Evolutionary conservation across 163 green algal species (phyloP), one percentile per base, ranked within the genome.

Genomic region (Coccomyxa subellipsoidea): DNA sequence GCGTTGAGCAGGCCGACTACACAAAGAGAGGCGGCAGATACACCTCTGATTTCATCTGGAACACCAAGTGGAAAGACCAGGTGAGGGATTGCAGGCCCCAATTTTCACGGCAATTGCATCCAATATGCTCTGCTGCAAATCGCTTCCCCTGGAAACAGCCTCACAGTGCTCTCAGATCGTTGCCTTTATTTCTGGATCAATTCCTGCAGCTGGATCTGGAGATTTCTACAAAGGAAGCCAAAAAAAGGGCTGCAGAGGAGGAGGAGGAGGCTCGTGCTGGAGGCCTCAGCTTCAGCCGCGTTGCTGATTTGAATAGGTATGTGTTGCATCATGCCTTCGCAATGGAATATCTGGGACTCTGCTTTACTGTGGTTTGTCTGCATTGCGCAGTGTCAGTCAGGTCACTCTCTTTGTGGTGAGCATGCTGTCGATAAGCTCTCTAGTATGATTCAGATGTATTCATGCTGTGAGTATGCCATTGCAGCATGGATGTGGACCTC

Each of bases 21-120:
- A 88, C 84, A 0, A 93, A 93, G 82, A 89, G 90, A 18, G 90
- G 88, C 27, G 93, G 91, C 0, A 88, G 94, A 34, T 97, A 87
- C 38, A 88, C 93, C 80, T 87, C 89, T 0, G 94, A 97, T 73
- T 97, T 97, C 83, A 94, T 98, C 25, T 98, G 94, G 94, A 95
- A 98, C 86, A 95, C 90, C 12, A 92, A 97, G 82, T 97, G 94
- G 94, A 85, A 93, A 85, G 88, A 91, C 40, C 69, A 87, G 85
- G 86, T 92, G 32, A 2, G 47, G n/a, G n/a, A n/a, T n/a, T n/a
- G n/a, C n/a, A n/a, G n/a, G n/a, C n/a, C n/a, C n/a, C n/a, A n/a
- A n/a, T n/a, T n/a, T n/a, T n/a, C n/a, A n/a, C n/a, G n/a, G n/a
- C n/a, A n/a, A n/a, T n/a, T n/a, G n/a, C n/a, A n/a, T n/a, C n/a